phyloP scores from a whole-genome alignment of 2,329 filamentous ascomycete genomes.

The Fusarium odoratissimum region DNA sequence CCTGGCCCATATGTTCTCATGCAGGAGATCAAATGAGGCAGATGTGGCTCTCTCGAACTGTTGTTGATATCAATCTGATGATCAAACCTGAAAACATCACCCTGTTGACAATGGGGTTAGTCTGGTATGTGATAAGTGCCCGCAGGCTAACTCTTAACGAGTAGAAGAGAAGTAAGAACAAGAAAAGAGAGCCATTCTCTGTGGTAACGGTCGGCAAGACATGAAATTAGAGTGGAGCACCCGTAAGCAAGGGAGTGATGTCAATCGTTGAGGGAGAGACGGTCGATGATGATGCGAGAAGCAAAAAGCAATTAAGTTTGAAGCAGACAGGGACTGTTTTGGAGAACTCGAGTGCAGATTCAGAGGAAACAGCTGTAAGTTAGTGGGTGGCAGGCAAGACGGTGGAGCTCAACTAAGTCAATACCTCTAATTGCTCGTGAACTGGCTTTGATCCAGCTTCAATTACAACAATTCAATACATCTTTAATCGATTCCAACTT shows the following conservation, averaged over 20 bases:
- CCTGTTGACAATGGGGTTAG: neutral
- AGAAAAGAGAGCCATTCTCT: constrained; percentile 18
- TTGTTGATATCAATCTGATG: constrained; percentile 3
- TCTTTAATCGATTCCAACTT: too few relatives aligned
- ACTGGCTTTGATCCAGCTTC: neutral
- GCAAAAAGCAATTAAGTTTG: constrained; percentile 22
- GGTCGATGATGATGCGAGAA: constrained; percentile 17
- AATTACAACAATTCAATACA: neutral
- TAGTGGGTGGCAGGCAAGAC: neutral
- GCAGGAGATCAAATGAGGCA: neutral
- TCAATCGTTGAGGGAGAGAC: neutral
- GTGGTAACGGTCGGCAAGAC: constrained; percentile 28
- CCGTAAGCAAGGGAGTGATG: constrained; percentile 23
- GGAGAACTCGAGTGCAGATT: neutral
- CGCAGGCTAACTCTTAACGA: neutral
- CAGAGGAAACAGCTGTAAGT: neutral
- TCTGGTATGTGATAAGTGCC: constrained; percentile 26
- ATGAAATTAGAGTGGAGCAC: constrained; percentile 25
- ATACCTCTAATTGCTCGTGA: neutral
- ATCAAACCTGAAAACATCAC: neutral
- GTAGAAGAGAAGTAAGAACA: neutral
- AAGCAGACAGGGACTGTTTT: neutral
- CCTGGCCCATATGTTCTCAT: constrained; percentile 13
- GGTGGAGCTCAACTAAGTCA: neutral
- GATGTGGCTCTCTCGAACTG: neutral